A percentile compares a stretch with the other conserved stretches of the same genome.
Conservation (phyloP, 2,329 filamentous ascomycete species). For the Talaromyces pinophilus region DNA sequence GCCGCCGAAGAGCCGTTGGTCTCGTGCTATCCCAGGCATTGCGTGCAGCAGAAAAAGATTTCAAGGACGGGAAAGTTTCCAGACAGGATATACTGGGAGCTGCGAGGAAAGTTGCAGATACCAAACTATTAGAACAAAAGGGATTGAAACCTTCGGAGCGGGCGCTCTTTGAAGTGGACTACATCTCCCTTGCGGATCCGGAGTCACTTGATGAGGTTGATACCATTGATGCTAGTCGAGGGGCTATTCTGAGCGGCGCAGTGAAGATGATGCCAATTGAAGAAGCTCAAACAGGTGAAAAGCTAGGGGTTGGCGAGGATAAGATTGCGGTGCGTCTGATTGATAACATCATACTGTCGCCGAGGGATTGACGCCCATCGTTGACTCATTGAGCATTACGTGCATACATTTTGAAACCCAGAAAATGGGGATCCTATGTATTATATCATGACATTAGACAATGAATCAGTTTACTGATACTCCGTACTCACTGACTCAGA, state of each 20-base stretch:
- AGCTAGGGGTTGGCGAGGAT: constrained; percentile 67
- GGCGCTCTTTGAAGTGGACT: constrained; percentile 80
- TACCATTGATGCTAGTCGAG: constrained; percentile 66
- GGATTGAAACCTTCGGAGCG: constrained; percentile 61
- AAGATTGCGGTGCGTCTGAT: constrained; percentile 82
- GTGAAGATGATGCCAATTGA: constrained; percentile 86
- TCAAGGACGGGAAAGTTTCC: constrained; percentile 55
- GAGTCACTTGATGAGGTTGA: constrained; percentile 78
- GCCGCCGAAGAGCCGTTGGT: constrained; percentile 69
- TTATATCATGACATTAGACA: not conserved
- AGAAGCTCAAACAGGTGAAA: constrained; percentile 67
- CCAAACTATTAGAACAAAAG: constrained; percentile 62
- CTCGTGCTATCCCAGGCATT: constrained; percentile 72
- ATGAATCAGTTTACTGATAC: not conserved
- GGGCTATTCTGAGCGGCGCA: constrained; percentile 85
- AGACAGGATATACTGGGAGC: constrained; percentile 70
- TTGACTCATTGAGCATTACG: not conserved
- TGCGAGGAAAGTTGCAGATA: constrained; percentile 62
- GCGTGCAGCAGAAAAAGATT: constrained; percentile 67
- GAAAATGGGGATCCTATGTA: not conserved
- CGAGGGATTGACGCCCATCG: not conserved
- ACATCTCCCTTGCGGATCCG: constrained; percentile 86
- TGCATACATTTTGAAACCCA: not conserved
- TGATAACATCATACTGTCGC: constrained; percentile 79
- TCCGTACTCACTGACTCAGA: no score